A percentile compares a stretch with the other conserved stretches of the same genome.
phyloP scores from a whole-genome alignment of 805 yeast species.

The Jamesozyma gamospora region DNA sequence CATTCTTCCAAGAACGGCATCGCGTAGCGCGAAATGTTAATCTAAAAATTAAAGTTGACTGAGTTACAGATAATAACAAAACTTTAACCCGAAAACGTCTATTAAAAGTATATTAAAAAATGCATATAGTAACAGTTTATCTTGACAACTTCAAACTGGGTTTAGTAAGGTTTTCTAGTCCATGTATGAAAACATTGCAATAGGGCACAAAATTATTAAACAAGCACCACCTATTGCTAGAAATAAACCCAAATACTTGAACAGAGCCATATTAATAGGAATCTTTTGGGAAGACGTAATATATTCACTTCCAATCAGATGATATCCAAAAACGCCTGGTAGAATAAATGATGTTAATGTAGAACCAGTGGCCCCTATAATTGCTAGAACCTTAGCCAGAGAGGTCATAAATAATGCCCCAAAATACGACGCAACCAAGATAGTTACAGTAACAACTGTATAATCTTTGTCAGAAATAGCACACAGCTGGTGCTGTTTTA shows the following conservation, averaged over 20 bases:
- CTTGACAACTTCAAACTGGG: too few relatives aligned
- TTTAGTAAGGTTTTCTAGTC: too few relatives aligned
- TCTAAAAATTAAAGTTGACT: too few relatives aligned
- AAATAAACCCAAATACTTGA: slow-evolving; percentile 31
- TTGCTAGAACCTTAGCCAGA: slow-evolving; percentile 55
- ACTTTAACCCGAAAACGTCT: too few relatives aligned
- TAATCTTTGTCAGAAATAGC: slow-evolving; percentile 32
- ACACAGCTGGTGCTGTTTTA: slow-evolving; percentile 3
- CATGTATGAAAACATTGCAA: not conserved
- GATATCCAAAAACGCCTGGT: slow-evolving; percentile 65
- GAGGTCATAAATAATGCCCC: slow-evolving; percentile 50
- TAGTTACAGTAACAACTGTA: slow-evolving; percentile 36
- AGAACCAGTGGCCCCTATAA: slow-evolving; percentile 75
- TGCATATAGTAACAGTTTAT: too few relatives aligned
- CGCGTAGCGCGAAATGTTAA: too few relatives aligned
- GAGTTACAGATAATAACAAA: too few relatives aligned
- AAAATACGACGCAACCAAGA: slow-evolving; percentile 39
- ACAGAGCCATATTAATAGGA: slow-evolving; percentile 22
- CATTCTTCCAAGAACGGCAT: too few relatives aligned
- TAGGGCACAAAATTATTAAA: slow-evolving; percentile 35
- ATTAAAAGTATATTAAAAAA: too few relatives aligned
- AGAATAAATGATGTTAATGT: slow-evolving; percentile 64
- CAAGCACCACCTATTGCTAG: slow-evolving; percentile 38
- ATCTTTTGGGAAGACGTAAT: slow-evolving; percentile 5
- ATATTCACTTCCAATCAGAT: slow-evolving; percentile 14